Conservation (phyloP, 371 early-diverging fungal species). For the Rhizopus delemar region DNA sequence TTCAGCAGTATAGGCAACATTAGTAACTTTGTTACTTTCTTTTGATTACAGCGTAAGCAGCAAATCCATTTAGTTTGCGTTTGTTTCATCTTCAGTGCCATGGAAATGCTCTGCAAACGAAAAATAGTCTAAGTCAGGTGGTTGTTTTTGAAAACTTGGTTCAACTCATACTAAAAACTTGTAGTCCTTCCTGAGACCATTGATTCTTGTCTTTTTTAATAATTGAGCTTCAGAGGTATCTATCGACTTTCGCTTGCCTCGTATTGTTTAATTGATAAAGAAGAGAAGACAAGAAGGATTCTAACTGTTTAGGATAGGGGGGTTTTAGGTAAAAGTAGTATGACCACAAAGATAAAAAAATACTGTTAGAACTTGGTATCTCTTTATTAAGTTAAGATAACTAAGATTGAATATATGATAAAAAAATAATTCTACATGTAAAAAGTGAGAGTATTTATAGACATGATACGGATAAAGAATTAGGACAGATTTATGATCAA, state of each 20-base stretch:
- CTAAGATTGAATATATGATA: too few species aligned
- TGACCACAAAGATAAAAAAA: too few species aligned
- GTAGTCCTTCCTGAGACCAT: conserved; percentile 12
- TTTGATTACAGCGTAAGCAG: conserved; percentile 10
- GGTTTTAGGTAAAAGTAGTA: too few species aligned
- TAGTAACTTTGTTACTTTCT: conserved; percentile 14
- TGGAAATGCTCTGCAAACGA: conserved; percentile 14
- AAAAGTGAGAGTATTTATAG: too few species aligned
- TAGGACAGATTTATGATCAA: too few species aligned
- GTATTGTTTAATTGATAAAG: conserved; percentile 1
- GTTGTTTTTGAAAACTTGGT: conserved; percentile 4
- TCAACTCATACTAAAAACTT: conserved; percentile 9
- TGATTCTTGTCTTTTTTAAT: conserved; percentile 8
- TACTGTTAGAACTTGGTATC: too few species aligned
- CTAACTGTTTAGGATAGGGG: too few species aligned
- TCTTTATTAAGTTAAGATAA: too few species aligned
- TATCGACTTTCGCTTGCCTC: background rate
- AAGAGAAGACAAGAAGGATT: background rate
- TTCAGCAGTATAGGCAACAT: conserved; percentile 18
- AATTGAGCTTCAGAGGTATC: conserved; percentile 3
- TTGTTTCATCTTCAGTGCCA: conserved; percentile 9
- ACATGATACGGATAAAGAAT: too few species aligned
- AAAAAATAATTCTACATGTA: too few species aligned
- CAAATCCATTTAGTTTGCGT: conserved; percentile 17
- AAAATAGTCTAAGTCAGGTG: conserved; percentile 13